Percentiles rank a stretch among this genome's conserved stretches.
Conservation (phyloP, 805 yeast genomes). For the Candida andamanensis region DNA sequence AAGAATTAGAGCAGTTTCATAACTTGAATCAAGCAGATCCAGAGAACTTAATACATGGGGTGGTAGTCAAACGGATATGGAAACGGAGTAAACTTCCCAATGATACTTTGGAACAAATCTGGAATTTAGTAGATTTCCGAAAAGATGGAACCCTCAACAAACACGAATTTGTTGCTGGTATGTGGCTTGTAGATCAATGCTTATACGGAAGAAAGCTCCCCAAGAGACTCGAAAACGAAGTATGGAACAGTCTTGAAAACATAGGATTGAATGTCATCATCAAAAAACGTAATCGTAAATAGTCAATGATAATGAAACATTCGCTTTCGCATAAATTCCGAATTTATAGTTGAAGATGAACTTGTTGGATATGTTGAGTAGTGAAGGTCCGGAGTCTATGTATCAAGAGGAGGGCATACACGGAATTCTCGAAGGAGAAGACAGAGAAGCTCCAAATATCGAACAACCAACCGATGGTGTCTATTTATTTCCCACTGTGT, state of each 20-base stretch:
- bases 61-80: slow-evolving; percentile 79
- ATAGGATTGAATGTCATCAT: slow-evolving; percentile 37
- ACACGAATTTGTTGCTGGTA: slow-evolving; percentile 88
- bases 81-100: slow-evolving; percentile 64
- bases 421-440: slow-evolving; percentile 3
- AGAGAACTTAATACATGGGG: slow-evolving; percentile 44
- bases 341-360: slow-evolving; percentile 21
- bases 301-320: neutral
- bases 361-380: slow-evolving; percentile 34
- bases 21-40: slow-evolving; percentile 21
- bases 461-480: slow-evolving; percentile 20
- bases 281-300: no score
- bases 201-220: slow-evolving; percentile 91
- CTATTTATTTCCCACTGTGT: slow-evolving; percentile 30
- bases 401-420: slow-evolving; percentile 12
- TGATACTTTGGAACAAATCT: slow-evolving; percentile 52
- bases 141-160: slow-evolving; percentile 72
- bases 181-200: slow-evolving; percentile 97
- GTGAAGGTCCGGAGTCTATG: slow-evolving; percentile 21
- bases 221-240: slow-evolving; percentile 51
- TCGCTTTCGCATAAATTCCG: neutral
- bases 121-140: slow-evolving; percentile 65
- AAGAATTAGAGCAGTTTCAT: slow-evolving; percentile 25
- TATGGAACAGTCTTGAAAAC: slow-evolving; percentile 75
- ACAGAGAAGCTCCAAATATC: neutral